A percentile compares a stretch with the other conserved stretches of the same genome.
Conservation (phyloP, 2,329 filamentous ascomycete species). For the Colletotrichum falcatum region DNA sequence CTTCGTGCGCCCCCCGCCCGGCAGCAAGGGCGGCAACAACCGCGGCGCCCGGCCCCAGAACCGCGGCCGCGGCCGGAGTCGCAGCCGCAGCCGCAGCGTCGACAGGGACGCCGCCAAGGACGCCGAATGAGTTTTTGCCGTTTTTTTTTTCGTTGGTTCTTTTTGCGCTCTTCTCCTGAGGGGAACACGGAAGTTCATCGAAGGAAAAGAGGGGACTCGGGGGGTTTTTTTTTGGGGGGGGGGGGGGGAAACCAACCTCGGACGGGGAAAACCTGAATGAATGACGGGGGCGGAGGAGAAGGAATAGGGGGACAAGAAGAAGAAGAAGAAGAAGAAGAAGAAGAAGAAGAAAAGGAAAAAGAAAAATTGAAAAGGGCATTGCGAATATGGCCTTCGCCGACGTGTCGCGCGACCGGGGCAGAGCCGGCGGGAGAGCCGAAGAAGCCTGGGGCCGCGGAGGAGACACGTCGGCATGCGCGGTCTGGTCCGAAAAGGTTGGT, state of each 20-base stretch:
- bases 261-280: not conserved
- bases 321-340: not conserved
- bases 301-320: too few species aligned
- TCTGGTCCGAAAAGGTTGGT: conserved; percentile 31
- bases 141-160: too few species aligned
- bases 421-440: too few species aligned
- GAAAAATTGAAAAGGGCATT: not conserved
- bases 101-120: conserved; percentile 31
- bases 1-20: conserved; percentile 82
- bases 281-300: too few species aligned
- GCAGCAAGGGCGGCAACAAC: conserved; percentile 47
- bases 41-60: conserved; percentile 55
- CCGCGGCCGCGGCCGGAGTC: conserved; percentile 48
- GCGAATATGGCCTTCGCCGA: conserved; percentile 32
- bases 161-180: too few species aligned
- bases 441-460: not conserved
- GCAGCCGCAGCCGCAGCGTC: conserved; percentile 52
- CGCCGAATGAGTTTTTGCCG: not conserved
- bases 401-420: conserved; percentile 32
- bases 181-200: not conserved
- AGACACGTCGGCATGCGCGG: conserved; percentile 34
- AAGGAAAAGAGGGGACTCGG: not conserved
- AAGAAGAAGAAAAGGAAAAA: not conserved
- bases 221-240: not conserved
- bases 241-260: not conserved